Base-by-base conservation (phyloP, 2,329 filamentous ascomycete species). In the Pseudocercospora eumusae region DNA sequence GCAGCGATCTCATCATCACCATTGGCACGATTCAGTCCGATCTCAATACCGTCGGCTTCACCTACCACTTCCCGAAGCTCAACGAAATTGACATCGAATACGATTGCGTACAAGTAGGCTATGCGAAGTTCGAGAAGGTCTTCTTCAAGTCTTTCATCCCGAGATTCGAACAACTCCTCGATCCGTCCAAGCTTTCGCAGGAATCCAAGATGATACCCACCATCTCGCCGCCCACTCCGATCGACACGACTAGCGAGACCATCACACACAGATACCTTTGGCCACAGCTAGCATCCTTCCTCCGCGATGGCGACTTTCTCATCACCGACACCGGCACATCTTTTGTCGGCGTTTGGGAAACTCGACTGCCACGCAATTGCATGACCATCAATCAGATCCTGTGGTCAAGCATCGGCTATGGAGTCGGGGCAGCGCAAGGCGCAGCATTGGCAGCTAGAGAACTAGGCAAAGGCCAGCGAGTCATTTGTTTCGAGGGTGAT, bases 341-440 rank as follows among this genome's bases (percentile, higher is more conserved):
- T 61, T 93, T 92, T 78, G 93, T 96, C 74, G 92, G 92, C 60
- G 90, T 95, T 70, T 92, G 90, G 86, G 90, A 93, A 61, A 93
- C 91, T 4, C 84, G 85, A 45, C 95, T 96, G 78, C 92, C 92
- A 0, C 74, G 80, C 2, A 83, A 84, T n/a, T 89, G 93, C n/a
- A 91, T 85, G 7, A 90, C 89, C 18, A 85, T 96, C 70, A 92
- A 86, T 57, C 91, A 95, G 73, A 88, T 91, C 2, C 84, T 95
- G 11, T 89, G 86, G 86, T 84, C 85, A 49, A 85, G 81, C 49
- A 89, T 89, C 66, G 87, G 87, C 0, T 88, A 87, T 70, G 84
- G 85, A 0, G 83, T 88, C 4, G 86, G 85, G 23, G 80, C 86
- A 2, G 82, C 81, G 33, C 84, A 87, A 71, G 87, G 87, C 44